Percentiles rank a stretch among this genome's conserved stretches.
phyloP scores from a whole-genome alignment of 1,139 yeast species.

The Casaregolazyma lundiana region DNA sequence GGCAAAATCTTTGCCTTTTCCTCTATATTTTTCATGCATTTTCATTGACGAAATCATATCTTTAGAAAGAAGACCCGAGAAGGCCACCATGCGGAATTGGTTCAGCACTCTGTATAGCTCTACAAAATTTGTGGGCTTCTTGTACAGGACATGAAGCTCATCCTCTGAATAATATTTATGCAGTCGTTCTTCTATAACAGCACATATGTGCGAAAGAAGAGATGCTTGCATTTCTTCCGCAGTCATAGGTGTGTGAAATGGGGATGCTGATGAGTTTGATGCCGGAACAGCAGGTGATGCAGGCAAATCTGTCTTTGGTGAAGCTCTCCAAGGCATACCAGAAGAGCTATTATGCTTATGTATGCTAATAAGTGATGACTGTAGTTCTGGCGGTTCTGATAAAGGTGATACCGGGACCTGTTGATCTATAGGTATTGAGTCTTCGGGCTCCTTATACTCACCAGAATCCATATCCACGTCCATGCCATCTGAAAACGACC shows the following conservation, averaged over 20 bases:
- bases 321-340: no score
- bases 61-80: conserved; percentile 24
- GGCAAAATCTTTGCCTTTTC: background rate
- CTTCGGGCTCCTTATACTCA: conserved; percentile 6
- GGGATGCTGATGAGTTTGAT: no score
- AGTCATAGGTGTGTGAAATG: background rate
- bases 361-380: background rate
- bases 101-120: conserved; percentile 44
- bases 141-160: conserved; percentile 38
- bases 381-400: background rate
- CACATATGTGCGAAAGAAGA: conserved; percentile 40
- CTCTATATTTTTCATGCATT: background rate
- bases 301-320: no score
- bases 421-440: no score
- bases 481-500: conserved; percentile 1
- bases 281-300: no score
- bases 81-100: conserved; percentile 56
- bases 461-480: conserved; percentile 15
- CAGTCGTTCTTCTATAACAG: conserved; percentile 53
- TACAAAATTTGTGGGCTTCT: conserved; percentile 33
- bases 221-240: conserved; percentile 36
- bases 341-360: background rate
- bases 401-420: background rate
- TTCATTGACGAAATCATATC: background rate
- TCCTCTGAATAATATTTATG: conserved; percentile 56